A percentile compares a stretch with the other conserved stretches of the same genome.
Conservation (phyloP, 139 green algal species). For the Eudorina sp. region DNA sequence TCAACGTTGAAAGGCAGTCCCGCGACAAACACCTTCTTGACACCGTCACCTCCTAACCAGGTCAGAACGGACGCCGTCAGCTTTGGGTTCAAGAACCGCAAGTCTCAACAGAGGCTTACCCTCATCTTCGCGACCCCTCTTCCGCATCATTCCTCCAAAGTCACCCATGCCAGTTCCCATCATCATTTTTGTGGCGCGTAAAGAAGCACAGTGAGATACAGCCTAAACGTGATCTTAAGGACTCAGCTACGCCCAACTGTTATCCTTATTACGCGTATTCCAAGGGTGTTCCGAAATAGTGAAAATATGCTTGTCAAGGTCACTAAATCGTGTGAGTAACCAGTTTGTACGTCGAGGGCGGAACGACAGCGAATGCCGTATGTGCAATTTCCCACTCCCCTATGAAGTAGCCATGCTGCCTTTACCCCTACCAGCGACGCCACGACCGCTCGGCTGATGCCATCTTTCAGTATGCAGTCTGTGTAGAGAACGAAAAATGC, state of each 20-base stretch:
- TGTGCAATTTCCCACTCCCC: too few species aligned
- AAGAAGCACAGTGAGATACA: too few species aligned
- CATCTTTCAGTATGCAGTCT: neutral
- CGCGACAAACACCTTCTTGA: constrained; percentile 72
- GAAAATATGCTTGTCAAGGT: too few species aligned
- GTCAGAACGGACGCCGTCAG: neutral
- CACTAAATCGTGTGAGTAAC: too few species aligned
- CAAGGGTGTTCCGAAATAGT: too few species aligned
- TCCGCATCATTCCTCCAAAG: constrained; percentile 31
- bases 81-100: neutral
- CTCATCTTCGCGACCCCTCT: constrained; percentile 37
- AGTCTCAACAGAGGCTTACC: neutral
- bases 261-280: too few species aligned
- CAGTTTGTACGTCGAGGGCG: too few species aligned
- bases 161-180: constrained; percentile 17
- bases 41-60: constrained; percentile 22
- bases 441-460: neutral
- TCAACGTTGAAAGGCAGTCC: constrained; percentile 74
- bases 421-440: too few species aligned
- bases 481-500: constrained; percentile 7
- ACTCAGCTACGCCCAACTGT: too few species aligned
- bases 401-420: too few species aligned
- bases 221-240: too few species aligned
- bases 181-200: neutral
- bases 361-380: too few species aligned